Evolutionary conservation across 208 protist genomes (phyloP).

Genomic region (Leishmania amazonensis): DNA sequence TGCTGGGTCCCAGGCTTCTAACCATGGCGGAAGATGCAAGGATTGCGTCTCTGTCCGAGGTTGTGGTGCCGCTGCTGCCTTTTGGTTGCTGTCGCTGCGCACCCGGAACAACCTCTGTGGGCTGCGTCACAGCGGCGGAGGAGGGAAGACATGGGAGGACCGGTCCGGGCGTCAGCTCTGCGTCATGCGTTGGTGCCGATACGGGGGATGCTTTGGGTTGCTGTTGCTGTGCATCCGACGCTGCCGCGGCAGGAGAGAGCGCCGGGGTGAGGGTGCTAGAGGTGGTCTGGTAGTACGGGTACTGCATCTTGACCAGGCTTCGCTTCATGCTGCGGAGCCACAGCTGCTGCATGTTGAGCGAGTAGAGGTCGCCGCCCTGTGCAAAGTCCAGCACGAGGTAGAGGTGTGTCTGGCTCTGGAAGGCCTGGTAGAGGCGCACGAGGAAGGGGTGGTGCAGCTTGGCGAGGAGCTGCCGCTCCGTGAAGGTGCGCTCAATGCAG

Average conservation of each 20-base stretch:
- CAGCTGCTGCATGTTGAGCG: conserved; percentile 60
- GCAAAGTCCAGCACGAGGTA: conserved; percentile 89
- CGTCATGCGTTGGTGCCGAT: not conserved
- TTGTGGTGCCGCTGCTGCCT: not conserved
- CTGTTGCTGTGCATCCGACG: not conserved
- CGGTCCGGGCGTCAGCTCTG: not conserved
- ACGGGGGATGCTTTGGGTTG: not conserved
- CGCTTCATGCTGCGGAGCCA: conserved; percentile 71
- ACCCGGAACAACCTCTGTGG: not conserved
- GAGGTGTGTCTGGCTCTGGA: conserved; percentile 81
- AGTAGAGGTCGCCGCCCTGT: conserved; percentile 85
- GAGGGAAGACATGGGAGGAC: not conserved
- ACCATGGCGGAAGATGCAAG: not conserved
- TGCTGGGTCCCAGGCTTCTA: not conserved
- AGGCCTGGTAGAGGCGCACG: conserved; percentile 77
- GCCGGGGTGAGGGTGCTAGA: conserved; percentile 19
- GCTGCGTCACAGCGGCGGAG: not conserved
- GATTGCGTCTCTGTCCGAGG: not conserved
- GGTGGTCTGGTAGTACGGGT: conserved; percentile 56
- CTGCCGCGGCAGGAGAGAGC: not conserved
- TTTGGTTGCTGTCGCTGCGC: not conserved
- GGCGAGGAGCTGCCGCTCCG: conserved; percentile 82
- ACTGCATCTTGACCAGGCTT: conserved; percentile 43
- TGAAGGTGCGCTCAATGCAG: conserved; percentile 85
- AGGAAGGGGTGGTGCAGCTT: conserved; percentile 83